Evolutionary conservation across 192 early-diverging fungal species (phyloP), one percentile per base, ranked within the genome.

Genomic region (Coemansia sp.): DNA sequence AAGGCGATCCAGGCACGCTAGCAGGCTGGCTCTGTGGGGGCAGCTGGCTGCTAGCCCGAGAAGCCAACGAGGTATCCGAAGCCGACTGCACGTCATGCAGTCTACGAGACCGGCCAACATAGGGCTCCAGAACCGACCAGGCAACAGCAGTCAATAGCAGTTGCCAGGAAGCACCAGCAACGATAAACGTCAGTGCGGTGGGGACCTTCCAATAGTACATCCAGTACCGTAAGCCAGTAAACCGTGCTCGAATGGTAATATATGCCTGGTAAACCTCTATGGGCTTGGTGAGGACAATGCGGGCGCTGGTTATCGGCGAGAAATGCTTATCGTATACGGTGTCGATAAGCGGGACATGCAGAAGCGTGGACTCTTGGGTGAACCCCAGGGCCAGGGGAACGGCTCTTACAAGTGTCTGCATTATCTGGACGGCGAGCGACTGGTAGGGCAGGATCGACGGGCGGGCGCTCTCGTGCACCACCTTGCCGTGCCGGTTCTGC

Each of bases 121-220:
- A 71, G 15, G 64, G 36, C 36, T 72, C 76, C 2, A 80, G 51
- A 3, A 72, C 65, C 2, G 68, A 67, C 79, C 79, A 80, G 5
- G 72, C 59, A 8, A 75, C 53, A 12, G 53, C 60, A 10, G 69
- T 56, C 21, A 78, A 40, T 7, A 72, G 41, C 28, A 64, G 41
- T 56, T 84, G 82, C 80, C 82, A 85, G 11, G 76, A 58, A 41
- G 85, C 69, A 23, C 83, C 79, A 11, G 64, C 34, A 2, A 71
- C 42, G 8, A 87, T 62, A 60, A 89, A 89, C 14, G 83, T 50
- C 7, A 73, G 40, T 1, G 75, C 84, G 0, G 85, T 87, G 9
- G 84, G 82, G 28, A 78, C 11, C 44, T 80, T 63, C 85, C 86
- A 90, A 61, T 90, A 82, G 69, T 85, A 84, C 88, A 90, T 87